Conservation (phyloP, 805 yeast species). For the Ogataea minuta region DNA sequence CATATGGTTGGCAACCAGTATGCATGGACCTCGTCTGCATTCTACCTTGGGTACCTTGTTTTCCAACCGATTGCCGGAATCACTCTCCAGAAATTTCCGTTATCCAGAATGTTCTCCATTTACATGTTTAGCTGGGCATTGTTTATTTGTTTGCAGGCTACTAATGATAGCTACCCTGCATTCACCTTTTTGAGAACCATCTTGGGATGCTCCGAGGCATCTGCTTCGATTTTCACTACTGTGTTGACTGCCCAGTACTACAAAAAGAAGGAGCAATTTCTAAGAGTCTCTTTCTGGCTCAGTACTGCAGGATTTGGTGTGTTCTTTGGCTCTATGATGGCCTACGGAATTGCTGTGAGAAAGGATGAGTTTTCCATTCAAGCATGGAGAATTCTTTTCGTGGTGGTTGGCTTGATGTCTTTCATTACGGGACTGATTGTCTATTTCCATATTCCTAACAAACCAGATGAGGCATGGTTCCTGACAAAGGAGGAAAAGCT, state of each 20-base stretch:
- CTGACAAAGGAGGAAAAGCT: conserved; percentile 35
- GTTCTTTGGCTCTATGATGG: conserved; percentile 51
- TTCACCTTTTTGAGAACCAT: conserved; percentile 45
- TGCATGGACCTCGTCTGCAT: conserved; percentile 34
- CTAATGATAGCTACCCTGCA: conserved; percentile 44
- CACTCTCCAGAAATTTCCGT: conserved; percentile 43
- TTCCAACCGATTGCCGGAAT: conserved; percentile 51
- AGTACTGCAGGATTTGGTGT: conserved; percentile 46
- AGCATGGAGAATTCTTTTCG: conserved; percentile 61
- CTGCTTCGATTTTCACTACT: conserved; percentile 34
- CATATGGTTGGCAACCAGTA: conserved; percentile 45
- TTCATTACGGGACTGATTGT: conserved; percentile 48
- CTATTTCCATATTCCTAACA: conserved; percentile 52
- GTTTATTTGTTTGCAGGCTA: conserved; percentile 44
- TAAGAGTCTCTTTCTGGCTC: conserved; percentile 31
- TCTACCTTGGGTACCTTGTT: conserved; percentile 45
- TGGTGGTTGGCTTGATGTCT: conserved; percentile 63
- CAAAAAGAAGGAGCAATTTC: conserved; percentile 29
- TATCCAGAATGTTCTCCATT: conserved; percentile 48
- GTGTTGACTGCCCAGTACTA: conserved; percentile 39
- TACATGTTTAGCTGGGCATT: conserved; percentile 50
- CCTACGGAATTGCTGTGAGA: conserved; percentile 49
- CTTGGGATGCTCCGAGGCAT: conserved; percentile 43
- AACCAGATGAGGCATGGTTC: conserved; percentile 46
- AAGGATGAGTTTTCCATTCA: conserved; percentile 39